phyloP scores from a whole-genome alignment of 768 basidiomycete genomes.

The Termitomyces sp. region DNA sequence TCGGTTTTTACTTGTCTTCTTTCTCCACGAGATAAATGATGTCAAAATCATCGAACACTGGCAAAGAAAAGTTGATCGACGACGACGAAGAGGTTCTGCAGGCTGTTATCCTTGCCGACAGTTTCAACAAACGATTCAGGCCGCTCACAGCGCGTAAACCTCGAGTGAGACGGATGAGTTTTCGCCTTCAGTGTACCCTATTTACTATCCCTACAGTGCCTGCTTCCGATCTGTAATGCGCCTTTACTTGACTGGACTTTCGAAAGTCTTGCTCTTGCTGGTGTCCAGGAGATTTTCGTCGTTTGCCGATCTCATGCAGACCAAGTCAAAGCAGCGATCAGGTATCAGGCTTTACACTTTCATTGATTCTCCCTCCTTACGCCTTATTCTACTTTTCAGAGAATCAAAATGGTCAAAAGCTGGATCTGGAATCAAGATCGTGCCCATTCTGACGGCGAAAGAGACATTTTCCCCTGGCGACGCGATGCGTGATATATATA shows the following conservation, averaged over 20 bases:
- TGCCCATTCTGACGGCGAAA: conserved; percentile 81
- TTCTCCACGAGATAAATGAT: conserved; percentile 42
- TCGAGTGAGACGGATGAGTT: conserved; percentile 48
- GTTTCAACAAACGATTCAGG: conserved; percentile 90
- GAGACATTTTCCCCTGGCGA: conserved; percentile 87
- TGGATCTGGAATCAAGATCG: conserved; percentile 74
- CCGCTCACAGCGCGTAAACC: conserved; percentile 88
- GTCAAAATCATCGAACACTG: conserved; percentile 46
- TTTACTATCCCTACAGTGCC: conserved; percentile 48
- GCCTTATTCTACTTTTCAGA: conserved; percentile 21
- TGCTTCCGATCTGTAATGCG: conserved; percentile 91
- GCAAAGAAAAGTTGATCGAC: conserved; percentile 60
- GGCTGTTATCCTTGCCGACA: conserved; percentile 94
- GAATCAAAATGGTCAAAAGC: conserved; percentile 84
- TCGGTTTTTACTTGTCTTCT: conserved; percentile 11
- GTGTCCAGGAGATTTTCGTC: conserved; percentile 94
- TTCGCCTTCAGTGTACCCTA: conserved; percentile 6
- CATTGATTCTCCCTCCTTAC: conserved; percentile 8
- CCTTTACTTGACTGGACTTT: conserved; percentile 95
- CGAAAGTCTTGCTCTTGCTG: conserved; percentile 90
- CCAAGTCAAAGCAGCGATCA: conserved; percentile 79
- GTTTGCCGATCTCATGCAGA: conserved; percentile 90
- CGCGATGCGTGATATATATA: conserved; percentile 92
- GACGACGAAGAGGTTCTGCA: conserved; percentile 87
- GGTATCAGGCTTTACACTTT: conserved; percentile 41